Percentiles rank a stretch among this genome's conserved stretches.
phyloP scores from a whole-genome alignment of 306 rosid genomes.

The Castanea sativa region DNA sequence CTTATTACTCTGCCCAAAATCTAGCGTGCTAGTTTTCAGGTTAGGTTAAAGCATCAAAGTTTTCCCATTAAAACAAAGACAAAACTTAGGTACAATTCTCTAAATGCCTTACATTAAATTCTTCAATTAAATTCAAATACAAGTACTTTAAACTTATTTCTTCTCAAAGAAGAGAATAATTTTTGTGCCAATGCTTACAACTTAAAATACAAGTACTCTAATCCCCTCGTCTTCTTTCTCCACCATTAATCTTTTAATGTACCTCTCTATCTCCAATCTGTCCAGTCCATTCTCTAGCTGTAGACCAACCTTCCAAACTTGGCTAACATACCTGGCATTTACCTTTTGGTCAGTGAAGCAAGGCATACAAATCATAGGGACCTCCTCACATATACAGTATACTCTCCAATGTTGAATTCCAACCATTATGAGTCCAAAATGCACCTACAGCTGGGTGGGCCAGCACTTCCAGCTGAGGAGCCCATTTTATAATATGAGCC shows the following conservation, averaged over 20 bases:
- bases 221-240: constrained; percentile 44
- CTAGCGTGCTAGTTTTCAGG: no score
- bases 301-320: constrained; percentile 58
- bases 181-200: not conserved
- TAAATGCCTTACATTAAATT: no score
- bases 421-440: constrained; percentile 68
- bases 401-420: constrained; percentile 74
- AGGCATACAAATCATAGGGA: constrained; percentile 66
- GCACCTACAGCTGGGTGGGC: constrained; percentile 50
- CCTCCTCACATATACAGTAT: constrained; percentile 57
- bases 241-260: constrained; percentile 32
- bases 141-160: no score
- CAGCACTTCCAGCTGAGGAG: constrained; percentile 62
- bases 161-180: no score
- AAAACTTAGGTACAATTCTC: no score
- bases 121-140: no score
- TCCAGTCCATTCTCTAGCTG: constrained; percentile 32
- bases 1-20: no score
- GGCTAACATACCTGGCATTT: constrained; percentile 48
- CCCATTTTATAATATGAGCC: constrained; percentile 65
- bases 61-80: no score
- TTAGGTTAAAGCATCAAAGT: no score
- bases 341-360: constrained; percentile 52
- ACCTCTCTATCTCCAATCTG: constrained; percentile 47
- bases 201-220: constrained; percentile 15